A percentile compares a stretch with the other conserved stretches of the same genome.
Conservation (phyloP, 2,329 filamentous ascomycete species). For the Talaromyces amestolkiae region DNA sequence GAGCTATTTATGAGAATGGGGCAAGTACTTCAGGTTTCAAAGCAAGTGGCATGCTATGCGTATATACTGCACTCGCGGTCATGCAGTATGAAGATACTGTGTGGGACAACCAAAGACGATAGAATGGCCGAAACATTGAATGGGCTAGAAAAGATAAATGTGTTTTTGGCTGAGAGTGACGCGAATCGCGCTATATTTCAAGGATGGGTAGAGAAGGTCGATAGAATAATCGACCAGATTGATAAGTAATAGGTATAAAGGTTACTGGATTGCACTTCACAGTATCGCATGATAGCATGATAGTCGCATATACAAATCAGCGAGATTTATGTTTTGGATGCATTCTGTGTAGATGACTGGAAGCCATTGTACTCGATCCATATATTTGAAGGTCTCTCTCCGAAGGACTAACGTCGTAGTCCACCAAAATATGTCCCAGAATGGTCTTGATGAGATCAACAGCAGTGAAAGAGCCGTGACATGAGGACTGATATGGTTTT, state of each 20-base stretch:
- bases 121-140: slow-evolving; percentile 13
- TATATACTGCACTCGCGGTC: background rate
- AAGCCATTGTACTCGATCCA: background rate
- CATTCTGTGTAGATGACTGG: too few species aligned
- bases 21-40: slow-evolving; percentile 2
- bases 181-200: background rate
- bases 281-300: too few species aligned
- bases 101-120: slow-evolving; percentile 7
- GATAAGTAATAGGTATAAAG: background rate
- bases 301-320: too few species aligned
- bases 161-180: slow-evolving; percentile 2
- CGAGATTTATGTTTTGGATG: too few species aligned
- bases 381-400: background rate
- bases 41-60: slow-evolving; percentile 8
- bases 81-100: slow-evolving; percentile 5
- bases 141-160: background rate
- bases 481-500: background rate
- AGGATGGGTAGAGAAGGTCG: background rate
- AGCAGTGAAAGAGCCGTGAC: background rate
- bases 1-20: background rate
- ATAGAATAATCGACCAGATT: background rate
- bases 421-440: background rate
- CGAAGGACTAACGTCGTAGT: background rate
- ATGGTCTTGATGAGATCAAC: background rate
- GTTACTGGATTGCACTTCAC: too few species aligned